Evolutionary conservation across 2,329 filamentous ascomycete genomes (phyloP).

Genomic region (Chaetomium globosum): DNA sequence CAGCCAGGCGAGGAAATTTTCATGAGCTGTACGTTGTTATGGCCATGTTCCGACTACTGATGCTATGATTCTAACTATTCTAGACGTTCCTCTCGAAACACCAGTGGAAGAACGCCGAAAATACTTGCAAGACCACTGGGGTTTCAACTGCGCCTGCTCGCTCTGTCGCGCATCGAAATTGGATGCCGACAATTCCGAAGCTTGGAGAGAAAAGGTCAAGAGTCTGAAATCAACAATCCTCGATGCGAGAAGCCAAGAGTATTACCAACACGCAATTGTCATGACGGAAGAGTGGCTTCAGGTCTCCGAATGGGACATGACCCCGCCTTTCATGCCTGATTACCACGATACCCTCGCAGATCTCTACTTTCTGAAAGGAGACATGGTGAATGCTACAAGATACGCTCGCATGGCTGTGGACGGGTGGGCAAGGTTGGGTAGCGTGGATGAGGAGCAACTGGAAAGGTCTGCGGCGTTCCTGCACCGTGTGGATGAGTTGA

Average conservation of each 20-base stretch:
- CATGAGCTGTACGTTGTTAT: slow-evolving; percentile 38
- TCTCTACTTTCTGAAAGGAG: slow-evolving; percentile 30
- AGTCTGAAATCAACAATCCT: slow-evolving; percentile 31
- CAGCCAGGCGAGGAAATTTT: slow-evolving; percentile 39
- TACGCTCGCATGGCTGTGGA: slow-evolving; percentile 36
- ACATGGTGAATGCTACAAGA: slow-evolving; percentile 33
- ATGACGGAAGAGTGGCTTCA: slow-evolving; percentile 35
- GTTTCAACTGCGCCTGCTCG: slow-evolving; percentile 35
- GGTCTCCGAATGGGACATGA: slow-evolving; percentile 32
- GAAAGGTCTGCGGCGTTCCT: slow-evolving; percentile 31
- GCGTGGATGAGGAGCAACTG: slow-evolving; percentile 32
- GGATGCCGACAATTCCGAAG: slow-evolving; percentile 37
- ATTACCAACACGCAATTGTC: slow-evolving; percentile 34
- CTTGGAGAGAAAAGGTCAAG: slow-evolving; percentile 27
- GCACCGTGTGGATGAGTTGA: slow-evolving; percentile 13
- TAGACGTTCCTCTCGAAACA: slow-evolving; percentile 36
- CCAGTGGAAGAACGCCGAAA: slow-evolving; percentile 26
- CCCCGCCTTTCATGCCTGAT: slow-evolving; percentile 31
- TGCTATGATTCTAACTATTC: background rate
- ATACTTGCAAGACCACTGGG: slow-evolving; percentile 34
- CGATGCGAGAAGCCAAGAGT: slow-evolving; percentile 31
- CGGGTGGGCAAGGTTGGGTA: slow-evolving; percentile 36
- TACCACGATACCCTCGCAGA: slow-evolving; percentile 34
- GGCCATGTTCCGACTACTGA: background rate
- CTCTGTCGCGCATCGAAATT: slow-evolving; percentile 32